Conservation (phyloP, 495 filamentous ascomycete genomes). For the Aeminium ludgeri region DNA sequence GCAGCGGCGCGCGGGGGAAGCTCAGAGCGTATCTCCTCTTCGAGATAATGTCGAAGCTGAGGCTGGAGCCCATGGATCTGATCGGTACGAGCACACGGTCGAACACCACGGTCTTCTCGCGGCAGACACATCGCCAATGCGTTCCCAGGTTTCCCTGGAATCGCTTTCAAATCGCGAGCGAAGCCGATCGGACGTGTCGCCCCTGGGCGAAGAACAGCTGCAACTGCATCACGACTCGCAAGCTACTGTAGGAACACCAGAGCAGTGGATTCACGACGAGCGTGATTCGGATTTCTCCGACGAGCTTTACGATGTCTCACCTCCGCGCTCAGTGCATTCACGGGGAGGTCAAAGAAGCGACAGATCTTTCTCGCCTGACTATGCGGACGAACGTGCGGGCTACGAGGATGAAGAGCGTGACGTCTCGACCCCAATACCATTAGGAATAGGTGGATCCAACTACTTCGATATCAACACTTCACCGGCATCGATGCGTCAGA, state of each 20-base stretch:
- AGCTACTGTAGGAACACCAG: no score
- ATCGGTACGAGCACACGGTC: no score
- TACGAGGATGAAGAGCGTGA: conserved; percentile 6
- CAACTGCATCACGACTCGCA: no score
- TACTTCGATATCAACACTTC: background rate
- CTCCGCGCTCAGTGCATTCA: background rate
- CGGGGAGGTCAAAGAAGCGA: background rate
- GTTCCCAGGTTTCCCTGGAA: no score
- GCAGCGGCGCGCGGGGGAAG: background rate
- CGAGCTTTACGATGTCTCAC: background rate
- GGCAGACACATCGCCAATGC: no score
- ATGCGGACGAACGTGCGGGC: background rate
- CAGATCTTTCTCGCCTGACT: background rate
- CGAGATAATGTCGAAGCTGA: background rate
- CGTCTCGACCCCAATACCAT: conserved; percentile 5
- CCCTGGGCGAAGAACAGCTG: no score
- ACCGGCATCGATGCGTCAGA: conserved; percentile 3
- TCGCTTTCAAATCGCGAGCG: no score
- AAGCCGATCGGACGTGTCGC: no score
- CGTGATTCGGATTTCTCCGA: no score
- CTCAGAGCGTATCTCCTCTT: conserved; percentile 1
- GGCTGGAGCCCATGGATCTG: background rate
- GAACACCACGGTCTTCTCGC: no score
- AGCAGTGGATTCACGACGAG: no score
- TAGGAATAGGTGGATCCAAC: background rate